These are phyloP conservation scores for Colletotrichum sp. DNA, from an alignment of 2,329 filamentous ascomycete genomes.

Conservation along the genomic window DNA sequence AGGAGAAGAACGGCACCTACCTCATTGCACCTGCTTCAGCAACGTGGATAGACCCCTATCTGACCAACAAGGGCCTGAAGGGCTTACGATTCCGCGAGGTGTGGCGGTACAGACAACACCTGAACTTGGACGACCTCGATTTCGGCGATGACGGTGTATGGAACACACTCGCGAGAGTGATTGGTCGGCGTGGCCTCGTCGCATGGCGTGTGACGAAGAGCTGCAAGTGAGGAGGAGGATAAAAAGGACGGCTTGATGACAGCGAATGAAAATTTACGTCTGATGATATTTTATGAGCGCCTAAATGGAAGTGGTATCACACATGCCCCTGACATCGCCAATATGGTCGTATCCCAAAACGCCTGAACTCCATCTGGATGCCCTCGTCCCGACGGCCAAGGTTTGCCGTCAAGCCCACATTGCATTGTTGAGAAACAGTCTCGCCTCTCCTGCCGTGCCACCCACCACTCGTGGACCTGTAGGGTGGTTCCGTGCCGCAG, in stretches of 20 bases:
- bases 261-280: constrained; percentile 11
- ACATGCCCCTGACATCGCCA: background rate
- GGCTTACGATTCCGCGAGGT: constrained; percentile 71
- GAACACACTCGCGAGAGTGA: constrained; percentile 71
- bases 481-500: background rate
- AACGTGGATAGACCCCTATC: constrained; percentile 70
- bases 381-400: background rate
- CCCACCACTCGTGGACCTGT: background rate
- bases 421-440: background rate
- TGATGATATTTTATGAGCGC: constrained; percentile 8
- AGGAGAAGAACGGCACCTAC: constrained; percentile 68
- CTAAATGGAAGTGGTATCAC: constrained; percentile 8
- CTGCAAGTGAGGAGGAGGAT: constrained; percentile 37
- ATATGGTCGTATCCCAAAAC: background rate
- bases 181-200: constrained; percentile 66
- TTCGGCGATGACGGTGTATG: constrained; percentile 79
- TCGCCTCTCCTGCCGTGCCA: background rate
- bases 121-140: constrained; percentile 82
- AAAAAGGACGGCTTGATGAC: background rate
- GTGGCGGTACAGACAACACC: constrained; percentile 70
- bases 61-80: constrained; percentile 62
- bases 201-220: constrained; percentile 71
- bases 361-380: background rate
- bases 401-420: background rate
- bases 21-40: constrained; percentile 78